Percentiles rank a stretch among this genome's conserved stretches.
phyloP scores from a whole-genome alignment of 352 stramenopile species.

The Phytophthora parvispora region DNA sequence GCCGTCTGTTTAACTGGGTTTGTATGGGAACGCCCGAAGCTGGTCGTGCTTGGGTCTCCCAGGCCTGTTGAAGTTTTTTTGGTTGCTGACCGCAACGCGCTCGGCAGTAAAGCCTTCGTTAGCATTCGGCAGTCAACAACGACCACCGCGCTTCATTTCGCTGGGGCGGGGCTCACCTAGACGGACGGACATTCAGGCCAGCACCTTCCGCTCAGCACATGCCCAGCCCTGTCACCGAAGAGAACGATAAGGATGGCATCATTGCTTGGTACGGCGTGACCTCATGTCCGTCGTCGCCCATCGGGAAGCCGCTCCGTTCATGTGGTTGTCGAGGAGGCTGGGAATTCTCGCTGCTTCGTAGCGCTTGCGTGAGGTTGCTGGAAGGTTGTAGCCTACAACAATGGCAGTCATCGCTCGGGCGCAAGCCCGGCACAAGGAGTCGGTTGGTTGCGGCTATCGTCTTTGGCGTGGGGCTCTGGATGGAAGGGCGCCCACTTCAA shows the following conservation, averaged over 20 bases:
- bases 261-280: not conserved
- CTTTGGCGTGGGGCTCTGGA: not conserved
- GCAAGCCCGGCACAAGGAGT: too few species aligned
- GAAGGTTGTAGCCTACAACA: too few species aligned
- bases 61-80: not conserved
- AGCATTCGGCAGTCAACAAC: not conserved
- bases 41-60: not conserved
- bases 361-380: not conserved
- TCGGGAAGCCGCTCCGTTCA: not conserved
- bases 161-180: not conserved
- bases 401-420: too few species aligned
- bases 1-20: not conserved
- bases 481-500: not conserved
- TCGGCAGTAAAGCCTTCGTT: not conserved
- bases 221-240: too few species aligned
- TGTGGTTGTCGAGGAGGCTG: not conserved
- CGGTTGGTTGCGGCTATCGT: not conserved
- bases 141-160: not conserved
- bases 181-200: not conserved
- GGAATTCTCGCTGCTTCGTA: not conserved
- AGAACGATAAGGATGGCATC: not conserved
- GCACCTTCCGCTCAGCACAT: not conserved
- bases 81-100: not conserved
- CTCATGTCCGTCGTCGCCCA: not conserved
- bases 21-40: not conserved